phyloP scores from a whole-genome alignment of 352 stramenopile genomes.

The Elongisporangium undulatum region DNA sequence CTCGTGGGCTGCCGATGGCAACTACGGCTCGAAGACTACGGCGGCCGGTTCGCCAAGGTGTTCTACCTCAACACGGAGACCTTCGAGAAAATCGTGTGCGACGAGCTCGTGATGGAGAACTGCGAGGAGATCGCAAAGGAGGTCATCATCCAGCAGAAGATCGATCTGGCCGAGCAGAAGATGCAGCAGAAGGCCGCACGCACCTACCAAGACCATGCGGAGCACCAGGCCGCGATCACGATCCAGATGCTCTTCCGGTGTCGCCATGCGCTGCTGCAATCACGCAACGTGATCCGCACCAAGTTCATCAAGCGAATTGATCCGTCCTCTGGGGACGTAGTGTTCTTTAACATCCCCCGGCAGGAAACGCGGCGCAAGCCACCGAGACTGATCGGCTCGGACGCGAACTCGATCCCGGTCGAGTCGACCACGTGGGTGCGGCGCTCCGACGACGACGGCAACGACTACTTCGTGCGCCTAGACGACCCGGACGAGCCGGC shows the following conservation, averaged over 20 bases:
- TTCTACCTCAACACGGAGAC: slow-evolving; percentile 65
- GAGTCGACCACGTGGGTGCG: slow-evolving; percentile 67
- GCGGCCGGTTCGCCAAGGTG: slow-evolving; percentile 46
- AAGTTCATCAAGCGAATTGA: slow-evolving; percentile 62
- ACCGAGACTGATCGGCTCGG: slow-evolving; percentile 41
- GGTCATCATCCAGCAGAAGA: slow-evolving; percentile 42
- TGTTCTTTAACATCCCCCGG: slow-evolving; percentile 60
- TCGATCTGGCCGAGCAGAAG: slow-evolving; percentile 34
- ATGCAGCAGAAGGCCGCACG: slow-evolving; percentile 19
- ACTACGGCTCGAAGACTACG: slow-evolving; percentile 48
- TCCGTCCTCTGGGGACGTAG: slow-evolving; percentile 31
- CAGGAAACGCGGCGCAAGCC: slow-evolving; percentile 31
- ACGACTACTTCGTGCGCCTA: slow-evolving; percentile 45
- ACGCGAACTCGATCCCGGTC: slow-evolving; percentile 38
- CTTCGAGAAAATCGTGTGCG: slow-evolving; percentile 63
- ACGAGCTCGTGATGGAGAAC: slow-evolving; percentile 64
- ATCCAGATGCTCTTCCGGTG: slow-evolving; percentile 68
- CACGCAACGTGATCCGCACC: slow-evolving; percentile 44
- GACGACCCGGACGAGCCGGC: slow-evolving; percentile 21
- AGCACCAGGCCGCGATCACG: slow-evolving; percentile 33
- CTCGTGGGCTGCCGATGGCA: slow-evolving; percentile 52
- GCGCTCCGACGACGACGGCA: slow-evolving; percentile 35
- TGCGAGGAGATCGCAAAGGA: slow-evolving; percentile 53
- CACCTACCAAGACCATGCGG: slow-evolving; percentile 22
- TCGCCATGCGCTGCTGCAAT: slow-evolving; percentile 34